Evolutionary conservation across 2,329 filamentous ascomycete genomes (phyloP).

Genomic region (Beauveria varroae): DNA sequence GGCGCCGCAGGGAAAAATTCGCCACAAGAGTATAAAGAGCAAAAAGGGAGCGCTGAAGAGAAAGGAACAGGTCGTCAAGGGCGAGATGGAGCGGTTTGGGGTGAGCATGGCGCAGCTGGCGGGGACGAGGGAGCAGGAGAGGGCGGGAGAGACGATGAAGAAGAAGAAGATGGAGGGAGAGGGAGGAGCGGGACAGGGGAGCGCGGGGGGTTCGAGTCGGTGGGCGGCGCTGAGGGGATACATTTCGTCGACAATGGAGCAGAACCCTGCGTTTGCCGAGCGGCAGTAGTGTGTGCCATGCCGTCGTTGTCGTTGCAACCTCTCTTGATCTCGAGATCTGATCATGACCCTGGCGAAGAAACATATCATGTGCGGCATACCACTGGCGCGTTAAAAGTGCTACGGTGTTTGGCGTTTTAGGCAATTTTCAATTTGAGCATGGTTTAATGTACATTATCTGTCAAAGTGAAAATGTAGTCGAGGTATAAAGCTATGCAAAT

Average conservation of each 20-base stretch:
- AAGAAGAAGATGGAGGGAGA: background rate
- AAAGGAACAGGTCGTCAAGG: constrained; percentile 70
- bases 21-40: constrained; percentile 66
- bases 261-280: constrained; percentile 65
- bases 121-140: constrained; percentile 22
- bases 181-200: constrained; percentile 1
- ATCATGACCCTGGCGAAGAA: too few species aligned
- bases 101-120: constrained; percentile 73
- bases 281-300: background rate
- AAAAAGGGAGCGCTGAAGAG: constrained; percentile 74
- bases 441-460: background rate
- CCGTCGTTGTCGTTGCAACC: too few species aligned
- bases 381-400: background rate
- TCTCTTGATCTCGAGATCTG: too few species aligned
- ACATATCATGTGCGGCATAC: too few species aligned
- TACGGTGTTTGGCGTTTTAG: background rate
- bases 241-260: constrained; percentile 83
- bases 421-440: background rate
- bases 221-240: constrained; percentile 80
- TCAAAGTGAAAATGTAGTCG: background rate
- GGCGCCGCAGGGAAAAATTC: constrained; percentile 50
- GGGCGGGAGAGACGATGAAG: background rate
- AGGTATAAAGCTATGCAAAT: constrained; percentile 2
- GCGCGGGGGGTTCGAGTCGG: constrained; percentile 36
- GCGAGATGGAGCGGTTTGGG: constrained; percentile 78